phyloP scores from a whole-genome alignment of 2,329 filamentous ascomycete genomes.

The Teratosphaeria zuluensis region DNA sequence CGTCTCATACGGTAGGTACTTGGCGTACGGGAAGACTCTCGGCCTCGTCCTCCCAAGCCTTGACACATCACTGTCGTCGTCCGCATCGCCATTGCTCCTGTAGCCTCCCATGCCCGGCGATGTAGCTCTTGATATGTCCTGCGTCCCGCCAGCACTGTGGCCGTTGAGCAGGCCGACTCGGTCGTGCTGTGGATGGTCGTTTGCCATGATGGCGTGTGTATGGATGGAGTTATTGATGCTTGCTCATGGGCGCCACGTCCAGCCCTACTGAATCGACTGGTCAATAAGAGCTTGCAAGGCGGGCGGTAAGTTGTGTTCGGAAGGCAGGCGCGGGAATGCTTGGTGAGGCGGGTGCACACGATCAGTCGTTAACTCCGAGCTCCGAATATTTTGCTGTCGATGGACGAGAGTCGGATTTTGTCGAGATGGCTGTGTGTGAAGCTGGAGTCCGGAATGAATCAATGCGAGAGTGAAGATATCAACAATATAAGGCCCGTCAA shows the following conservation, averaged over 20 bases:
- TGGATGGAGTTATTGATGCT: constrained; percentile 4
- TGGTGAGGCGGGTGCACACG: neutral
- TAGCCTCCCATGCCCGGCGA: constrained; percentile 61
- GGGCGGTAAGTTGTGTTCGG: neutral
- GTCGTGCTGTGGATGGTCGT: constrained; percentile 16
- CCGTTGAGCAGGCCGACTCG: constrained; percentile 29
- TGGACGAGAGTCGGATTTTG: neutral
- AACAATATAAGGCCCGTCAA: neutral
- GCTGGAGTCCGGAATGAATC: neutral
- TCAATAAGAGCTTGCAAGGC: neutral
- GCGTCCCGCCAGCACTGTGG: constrained; percentile 35
- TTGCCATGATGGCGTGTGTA: constrained; percentile 14
- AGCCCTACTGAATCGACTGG: neutral
- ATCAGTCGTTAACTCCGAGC: too few species aligned
- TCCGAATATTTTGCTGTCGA: too few species aligned
- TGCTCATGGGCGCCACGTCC: neutral
- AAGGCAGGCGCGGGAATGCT: neutral
- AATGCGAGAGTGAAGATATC: neutral
- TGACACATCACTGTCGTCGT: constrained; percentile 31
- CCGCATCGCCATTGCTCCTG: constrained; percentile 17
- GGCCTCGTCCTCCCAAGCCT: constrained; percentile 62
- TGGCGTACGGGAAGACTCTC: constrained; percentile 87
- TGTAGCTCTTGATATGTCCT: constrained; percentile 74
- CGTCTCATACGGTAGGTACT: constrained; percentile 77
- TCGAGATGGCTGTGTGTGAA: neutral